Evolutionary conservation across 345 rosid species (phyloP).

Genomic region (Dipteronia sinensis): DNA sequence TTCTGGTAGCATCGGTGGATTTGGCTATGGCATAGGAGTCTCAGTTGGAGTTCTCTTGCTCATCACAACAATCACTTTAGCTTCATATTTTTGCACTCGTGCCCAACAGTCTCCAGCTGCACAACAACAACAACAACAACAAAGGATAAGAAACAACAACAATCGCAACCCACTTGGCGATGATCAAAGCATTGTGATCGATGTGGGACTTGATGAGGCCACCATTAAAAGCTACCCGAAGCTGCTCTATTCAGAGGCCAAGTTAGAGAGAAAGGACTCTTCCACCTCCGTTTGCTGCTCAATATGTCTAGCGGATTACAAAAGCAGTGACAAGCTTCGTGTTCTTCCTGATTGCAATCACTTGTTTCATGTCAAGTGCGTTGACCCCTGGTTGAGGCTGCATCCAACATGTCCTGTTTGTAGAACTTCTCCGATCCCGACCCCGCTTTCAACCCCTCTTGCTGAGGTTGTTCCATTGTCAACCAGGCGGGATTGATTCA

Average conservation of each 20-base stretch:
- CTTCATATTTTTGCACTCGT: constrained; percentile 50
- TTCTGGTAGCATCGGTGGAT: constrained; percentile 39
- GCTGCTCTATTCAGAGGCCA: constrained; percentile 68
- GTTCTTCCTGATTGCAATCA: constrained; percentile 79
- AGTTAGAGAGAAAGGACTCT: constrained; percentile 29
- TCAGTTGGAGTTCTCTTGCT: constrained; percentile 53
- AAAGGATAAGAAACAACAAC: background rate
- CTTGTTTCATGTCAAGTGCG: constrained; percentile 73
- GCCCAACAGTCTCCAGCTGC: background rate
- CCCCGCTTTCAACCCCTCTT: constrained; percentile 75
- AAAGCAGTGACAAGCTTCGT: constrained; percentile 50
- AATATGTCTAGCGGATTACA: constrained; percentile 84
- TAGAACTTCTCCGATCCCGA: constrained; percentile 78
- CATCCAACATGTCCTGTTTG: constrained; percentile 85
- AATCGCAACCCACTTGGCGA: constrained; percentile 7
- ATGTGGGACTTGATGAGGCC: constrained; percentile 69
- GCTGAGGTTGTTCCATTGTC: constrained; percentile 83
- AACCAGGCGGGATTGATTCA: constrained; percentile 43
- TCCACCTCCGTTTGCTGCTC: constrained; percentile 69
- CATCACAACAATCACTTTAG: constrained; percentile 51
- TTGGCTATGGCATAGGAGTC: constrained; percentile 55
- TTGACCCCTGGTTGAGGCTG: constrained; percentile 80
- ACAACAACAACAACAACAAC: background rate
- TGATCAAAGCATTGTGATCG: constrained; percentile 31
- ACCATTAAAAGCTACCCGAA: constrained; percentile 74